Percentiles rank a stretch among this genome's conserved stretches.
These are phyloP conservation scores for Phytopythium cucurbitacearum DNA, from an alignment of 352 stramenopile genomes.

Conservation along the genomic window DNA sequence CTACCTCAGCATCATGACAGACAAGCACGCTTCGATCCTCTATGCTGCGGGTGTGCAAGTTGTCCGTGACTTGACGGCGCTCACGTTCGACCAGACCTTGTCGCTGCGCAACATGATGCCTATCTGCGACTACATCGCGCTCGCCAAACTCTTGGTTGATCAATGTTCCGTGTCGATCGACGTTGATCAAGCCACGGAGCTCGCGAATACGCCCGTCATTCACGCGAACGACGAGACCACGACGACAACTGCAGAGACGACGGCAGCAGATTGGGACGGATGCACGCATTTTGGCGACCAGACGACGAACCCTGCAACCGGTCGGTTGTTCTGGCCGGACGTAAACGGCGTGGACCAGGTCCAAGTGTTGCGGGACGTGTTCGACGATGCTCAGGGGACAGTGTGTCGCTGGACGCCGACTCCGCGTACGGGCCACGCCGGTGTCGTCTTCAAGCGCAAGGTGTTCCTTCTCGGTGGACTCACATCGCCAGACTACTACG, in stretches of 20 bases:
- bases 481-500: conserved; percentile 51
- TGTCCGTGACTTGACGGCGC: conserved; percentile 72
- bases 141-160: conserved; percentile 52
- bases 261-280: conserved; percentile 41
- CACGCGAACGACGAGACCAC: conserved; percentile 12
- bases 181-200: conserved; percentile 46
- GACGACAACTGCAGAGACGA: conserved; percentile 11
- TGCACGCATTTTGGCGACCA: conserved; percentile 47
- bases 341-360: conserved; percentile 65
- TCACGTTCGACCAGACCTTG: conserved; percentile 49
- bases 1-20: conserved; percentile 47
- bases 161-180: conserved; percentile 46
- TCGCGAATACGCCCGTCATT: conserved; percentile 29
- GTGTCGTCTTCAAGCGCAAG: conserved; percentile 70
- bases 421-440: conserved; percentile 54
- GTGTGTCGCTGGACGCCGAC: conserved; percentile 65
- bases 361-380: conserved; percentile 54
- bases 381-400: conserved; percentile 54
- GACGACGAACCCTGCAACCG: conserved; percentile 32
- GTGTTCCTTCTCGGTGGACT: conserved; percentile 76
- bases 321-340: conserved; percentile 46
- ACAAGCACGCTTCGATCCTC: conserved; percentile 47
- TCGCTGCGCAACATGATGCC: conserved; percentile 43
- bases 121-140: conserved; percentile 65
- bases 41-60: conserved; percentile 55